Conservation (phyloP, 441 rosid genomes). For the Populus hybrid region DNA sequence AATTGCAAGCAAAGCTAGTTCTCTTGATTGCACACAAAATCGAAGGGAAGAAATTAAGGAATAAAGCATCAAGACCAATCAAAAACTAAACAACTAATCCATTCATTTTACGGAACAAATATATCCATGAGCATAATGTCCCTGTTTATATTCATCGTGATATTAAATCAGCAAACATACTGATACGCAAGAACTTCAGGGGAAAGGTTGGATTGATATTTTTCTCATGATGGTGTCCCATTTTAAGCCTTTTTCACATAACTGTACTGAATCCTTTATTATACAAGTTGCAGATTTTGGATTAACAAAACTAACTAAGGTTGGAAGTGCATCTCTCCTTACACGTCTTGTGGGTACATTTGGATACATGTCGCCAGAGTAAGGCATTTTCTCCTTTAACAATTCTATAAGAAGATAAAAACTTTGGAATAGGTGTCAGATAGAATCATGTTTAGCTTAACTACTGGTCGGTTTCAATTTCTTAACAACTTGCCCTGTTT, state of each 20-base stretch:
- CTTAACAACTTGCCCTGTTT: not conserved
- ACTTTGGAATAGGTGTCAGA: not conserved
- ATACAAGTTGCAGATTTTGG: constrained; percentile 97
- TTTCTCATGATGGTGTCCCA: not conserved
- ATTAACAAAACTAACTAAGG: constrained; percentile 81
- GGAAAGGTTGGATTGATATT: constrained; percentile 57
- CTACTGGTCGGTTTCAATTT: not conserved
- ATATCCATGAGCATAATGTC: constrained; percentile 94
- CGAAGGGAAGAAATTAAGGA: too few species aligned
- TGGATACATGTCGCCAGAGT: constrained; percentile 99
- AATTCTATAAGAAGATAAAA: not conserved
- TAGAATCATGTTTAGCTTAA: not conserved
- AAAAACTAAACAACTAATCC: too few species aligned
- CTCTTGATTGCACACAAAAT: too few species aligned
- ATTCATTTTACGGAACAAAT: too few species aligned
- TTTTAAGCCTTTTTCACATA: constrained; percentile 11
- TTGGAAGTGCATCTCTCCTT: constrained; percentile 66
- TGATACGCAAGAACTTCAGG: constrained; percentile 80
- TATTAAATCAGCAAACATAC: constrained; percentile 88
- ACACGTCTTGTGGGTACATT: constrained; percentile 92
- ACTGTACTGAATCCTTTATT: constrained; percentile 10
- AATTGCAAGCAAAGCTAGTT: too few species aligned
- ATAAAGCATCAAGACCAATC: too few species aligned
- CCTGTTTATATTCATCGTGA: constrained; percentile 97
- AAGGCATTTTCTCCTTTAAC: constrained; percentile 22